A percentile compares a stretch with the other conserved stretches of the same genome.
These are phyloP conservation scores for Spathaspora sp. DNA, from an alignment of 805 yeast species.

Conservation along the genomic window DNA sequence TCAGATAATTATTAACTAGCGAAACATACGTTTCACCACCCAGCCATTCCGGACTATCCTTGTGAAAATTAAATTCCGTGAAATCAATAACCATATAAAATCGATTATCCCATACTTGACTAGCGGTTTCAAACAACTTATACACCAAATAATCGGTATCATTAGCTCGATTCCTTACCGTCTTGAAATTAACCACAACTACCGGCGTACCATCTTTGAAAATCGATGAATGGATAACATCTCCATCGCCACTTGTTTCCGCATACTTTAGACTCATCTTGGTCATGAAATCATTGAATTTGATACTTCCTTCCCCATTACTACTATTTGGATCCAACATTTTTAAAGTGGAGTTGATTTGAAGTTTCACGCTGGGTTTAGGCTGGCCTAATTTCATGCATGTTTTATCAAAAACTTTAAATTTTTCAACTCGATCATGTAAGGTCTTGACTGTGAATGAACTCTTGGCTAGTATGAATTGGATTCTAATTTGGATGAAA, in stretches of 20 bases:
- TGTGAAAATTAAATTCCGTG: constrained; percentile 48
- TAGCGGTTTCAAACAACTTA: constrained; percentile 58
- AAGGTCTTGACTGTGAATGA: constrained; percentile 11
- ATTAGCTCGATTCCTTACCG: constrained; percentile 27
- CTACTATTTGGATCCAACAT: constrained; percentile 36
- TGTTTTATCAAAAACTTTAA: constrained; percentile 43
- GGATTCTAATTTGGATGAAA: constrained; percentile 25
- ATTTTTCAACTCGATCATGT: constrained; percentile 19
- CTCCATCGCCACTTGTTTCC: constrained; percentile 26
- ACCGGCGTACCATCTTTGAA: constrained; percentile 73
- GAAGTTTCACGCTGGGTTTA: constrained; percentile 43
- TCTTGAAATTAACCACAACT: constrained; percentile 47
- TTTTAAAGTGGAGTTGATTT: constrained; percentile 51
- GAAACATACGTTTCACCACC: constrained; percentile 24
- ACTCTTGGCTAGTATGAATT: constrained; percentile 21
- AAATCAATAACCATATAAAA: constrained; percentile 65
- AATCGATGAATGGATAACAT: constrained; percentile 59
- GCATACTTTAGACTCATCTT: constrained; percentile 56
- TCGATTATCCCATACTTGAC: constrained; percentile 68
- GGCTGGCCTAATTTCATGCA: constrained; percentile 59
- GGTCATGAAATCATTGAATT: constrained; percentile 70
- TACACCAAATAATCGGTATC: constrained; percentile 52
- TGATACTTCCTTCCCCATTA: constrained; percentile 36
- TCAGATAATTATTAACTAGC: constrained; percentile 43
- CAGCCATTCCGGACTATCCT: constrained; percentile 8